These are phyloP conservation scores for Cordyceps fumosorosea DNA, from an alignment of 2,329 filamentous ascomycete species.

Conservation along the genomic window DNA sequence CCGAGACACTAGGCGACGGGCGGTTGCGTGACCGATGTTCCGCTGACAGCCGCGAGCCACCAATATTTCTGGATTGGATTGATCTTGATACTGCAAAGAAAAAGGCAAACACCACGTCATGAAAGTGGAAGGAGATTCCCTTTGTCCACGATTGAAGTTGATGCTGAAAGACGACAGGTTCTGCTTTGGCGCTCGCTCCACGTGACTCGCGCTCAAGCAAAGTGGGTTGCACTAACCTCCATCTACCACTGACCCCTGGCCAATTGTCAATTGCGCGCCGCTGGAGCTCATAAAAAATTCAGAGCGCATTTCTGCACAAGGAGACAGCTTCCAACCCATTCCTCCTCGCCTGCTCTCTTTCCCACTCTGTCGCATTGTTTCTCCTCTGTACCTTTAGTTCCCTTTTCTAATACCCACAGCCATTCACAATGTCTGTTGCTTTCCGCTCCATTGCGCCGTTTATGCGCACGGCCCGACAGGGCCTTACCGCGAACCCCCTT, in stretches of 20 bases:
- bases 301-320: conserved; percentile 20
- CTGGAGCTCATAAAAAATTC: conserved; percentile 33
- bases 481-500: conserved; percentile 70
- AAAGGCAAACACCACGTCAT: background rate
- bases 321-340: conserved; percentile 16
- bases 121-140: background rate
- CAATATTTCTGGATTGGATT: background rate
- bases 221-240: background rate
- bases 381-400: conserved; percentile 21
- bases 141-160: background rate
- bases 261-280: conserved; percentile 11
- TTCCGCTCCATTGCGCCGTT: conserved; percentile 73
- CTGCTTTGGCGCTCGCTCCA: conserved; percentile 3
- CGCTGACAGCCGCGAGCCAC: background rate
- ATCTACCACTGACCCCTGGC: conserved; percentile 4
- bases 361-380: conserved; percentile 19
- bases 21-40: background rate
- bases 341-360: conserved; percentile 12
- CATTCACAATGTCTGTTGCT: conserved; percentile 67
- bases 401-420: conserved; percentile 17
- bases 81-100: background rate
- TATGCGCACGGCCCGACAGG: conserved; percentile 71
- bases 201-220: conserved; percentile 6
- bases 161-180: background rate
- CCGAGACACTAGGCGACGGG: background rate